Evolutionary conservation across 2,329 filamentous ascomycete genomes (phyloP).

Genomic region (Annulohypoxylon truncatum): DNA sequence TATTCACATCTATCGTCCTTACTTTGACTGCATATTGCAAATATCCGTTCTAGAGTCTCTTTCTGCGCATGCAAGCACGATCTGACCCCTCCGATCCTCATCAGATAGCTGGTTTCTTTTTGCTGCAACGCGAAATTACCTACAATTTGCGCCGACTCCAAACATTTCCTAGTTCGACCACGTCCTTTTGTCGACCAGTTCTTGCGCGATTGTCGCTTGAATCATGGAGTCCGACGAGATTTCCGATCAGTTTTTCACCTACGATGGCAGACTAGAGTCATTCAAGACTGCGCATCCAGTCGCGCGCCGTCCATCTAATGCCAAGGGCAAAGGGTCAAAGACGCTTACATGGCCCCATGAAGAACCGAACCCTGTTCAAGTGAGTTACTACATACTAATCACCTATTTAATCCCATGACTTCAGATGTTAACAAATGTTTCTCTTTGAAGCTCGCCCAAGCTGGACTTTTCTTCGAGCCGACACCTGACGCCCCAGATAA

Average conservation of each 20-base stretch:
- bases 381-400: slow-evolving; percentile 52
- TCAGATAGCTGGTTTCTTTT: not conserved
- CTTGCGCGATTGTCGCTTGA: slow-evolving; percentile 3
- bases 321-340: slow-evolving; percentile 68
- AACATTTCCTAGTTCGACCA: not conserved
- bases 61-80: not conserved
- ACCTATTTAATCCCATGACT: slow-evolving; percentile 28
- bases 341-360: slow-evolving; percentile 82
- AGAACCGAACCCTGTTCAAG: slow-evolving; percentile 72
- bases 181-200: not conserved
- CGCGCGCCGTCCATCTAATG: slow-evolving; percentile 77
- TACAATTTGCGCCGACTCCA: slow-evolving; percentile 7
- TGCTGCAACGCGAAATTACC: slow-evolving; percentile 25
- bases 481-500: slow-evolving; percentile 83
- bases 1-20: not conserved
- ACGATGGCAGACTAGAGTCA: slow-evolving; percentile 81
- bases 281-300: slow-evolving; percentile 75
- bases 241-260: slow-evolving; percentile 68
- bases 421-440: slow-evolving; percentile 30
- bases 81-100: not conserved
- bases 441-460: slow-evolving; percentile 77
- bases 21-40: not conserved
- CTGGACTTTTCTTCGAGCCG: slow-evolving; percentile 91
- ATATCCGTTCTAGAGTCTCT: not conserved
- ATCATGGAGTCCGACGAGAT: slow-evolving; percentile 51